phyloP scores from a whole-genome alignment of 257 asterid species.

The Solanum chmielewskii region DNA sequence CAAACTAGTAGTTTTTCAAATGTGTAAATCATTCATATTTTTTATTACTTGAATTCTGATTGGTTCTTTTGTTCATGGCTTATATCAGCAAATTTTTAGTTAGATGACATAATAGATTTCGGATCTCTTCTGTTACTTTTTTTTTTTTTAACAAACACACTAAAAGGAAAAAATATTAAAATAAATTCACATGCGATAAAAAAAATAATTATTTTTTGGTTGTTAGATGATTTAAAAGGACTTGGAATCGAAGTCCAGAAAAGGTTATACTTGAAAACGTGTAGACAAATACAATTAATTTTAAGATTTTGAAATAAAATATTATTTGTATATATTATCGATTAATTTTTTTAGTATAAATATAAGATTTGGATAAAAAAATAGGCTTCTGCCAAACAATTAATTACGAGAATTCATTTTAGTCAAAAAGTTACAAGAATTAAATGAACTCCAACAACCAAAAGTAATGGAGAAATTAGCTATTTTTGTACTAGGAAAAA shows the following conservation, averaged over 20 bases:
- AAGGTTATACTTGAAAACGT: not conserved
- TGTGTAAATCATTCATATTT: not conserved
- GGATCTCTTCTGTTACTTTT: not conserved
- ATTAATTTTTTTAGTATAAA: not conserved
- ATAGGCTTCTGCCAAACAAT: not conserved
- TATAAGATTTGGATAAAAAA: not conserved
- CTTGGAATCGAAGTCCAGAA: not conserved
- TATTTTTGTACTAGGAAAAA: not conserved
- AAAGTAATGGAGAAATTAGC: not conserved
- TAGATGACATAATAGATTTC: not conserved
- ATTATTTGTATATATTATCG: not conserved
- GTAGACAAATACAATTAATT: not conserved
- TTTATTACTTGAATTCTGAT: not conserved
- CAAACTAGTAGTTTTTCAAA: not conserved
- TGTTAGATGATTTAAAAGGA: not conserved
- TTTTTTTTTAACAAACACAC: not conserved
- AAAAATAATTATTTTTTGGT: not conserved
- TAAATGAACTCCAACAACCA: not conserved
- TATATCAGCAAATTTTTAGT: not conserved
- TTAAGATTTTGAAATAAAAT: not conserved
- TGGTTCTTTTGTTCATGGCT: not conserved
- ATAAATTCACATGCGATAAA: not conserved
- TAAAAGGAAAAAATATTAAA: not conserved
- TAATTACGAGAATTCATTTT: not conserved
- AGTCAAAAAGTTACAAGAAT: not conserved